Base-by-base conservation (phyloP, 768 basidiomycete genomes). In the Pleurotus pulmonarius region DNA sequence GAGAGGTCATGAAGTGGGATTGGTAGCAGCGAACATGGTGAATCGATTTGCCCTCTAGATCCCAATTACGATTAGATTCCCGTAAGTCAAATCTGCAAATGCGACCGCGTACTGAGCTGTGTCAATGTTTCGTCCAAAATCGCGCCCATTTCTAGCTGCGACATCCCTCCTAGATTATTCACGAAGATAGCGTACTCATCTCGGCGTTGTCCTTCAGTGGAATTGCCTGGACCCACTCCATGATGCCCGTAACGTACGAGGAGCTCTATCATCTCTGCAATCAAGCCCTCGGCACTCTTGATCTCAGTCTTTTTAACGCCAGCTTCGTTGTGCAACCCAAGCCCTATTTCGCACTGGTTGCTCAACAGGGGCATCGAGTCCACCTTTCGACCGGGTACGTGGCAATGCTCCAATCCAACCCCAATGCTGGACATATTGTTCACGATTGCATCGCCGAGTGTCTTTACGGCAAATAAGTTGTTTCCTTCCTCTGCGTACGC, bases 301-400 rank as follows among this genome's bases (percentile, higher is more conserved):
- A 83, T 59, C 49, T 57, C 51, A 49, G 71, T 71, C 26, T 72
- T 75, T 45, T 34, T 55, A 4, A 68, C 73, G 5, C 74, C 75
- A 55, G 80, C 77, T 64, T 84, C 83, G 56, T 83, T 84, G 61
- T 84, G 82, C 53, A 85, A 62, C 0, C 83, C 83, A 12, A 83
- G 63, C 0, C 83, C 82, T 34, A 83, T 69, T 63, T 84, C 80
- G 39, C 68, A 74, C 40, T 73, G 70, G 8, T 63, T 61, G 1
- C 64, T 61, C 13, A 53, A 60, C 29, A 73, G 61, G 5, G 39
- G 39, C 15, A 61, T 54, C 5, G 22, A 41, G 6, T 56, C 56
- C 4, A 59, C 58, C 18, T 24, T 25, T 15, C 76, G 61, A 16
- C 81, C 80, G n/a, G 82, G 83, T 29, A 84, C 76, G 59, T 83